Base-by-base conservation (phyloP, 2,329 filamentous ascomycete genomes). In the Aspergillus luchuensis region DNA sequence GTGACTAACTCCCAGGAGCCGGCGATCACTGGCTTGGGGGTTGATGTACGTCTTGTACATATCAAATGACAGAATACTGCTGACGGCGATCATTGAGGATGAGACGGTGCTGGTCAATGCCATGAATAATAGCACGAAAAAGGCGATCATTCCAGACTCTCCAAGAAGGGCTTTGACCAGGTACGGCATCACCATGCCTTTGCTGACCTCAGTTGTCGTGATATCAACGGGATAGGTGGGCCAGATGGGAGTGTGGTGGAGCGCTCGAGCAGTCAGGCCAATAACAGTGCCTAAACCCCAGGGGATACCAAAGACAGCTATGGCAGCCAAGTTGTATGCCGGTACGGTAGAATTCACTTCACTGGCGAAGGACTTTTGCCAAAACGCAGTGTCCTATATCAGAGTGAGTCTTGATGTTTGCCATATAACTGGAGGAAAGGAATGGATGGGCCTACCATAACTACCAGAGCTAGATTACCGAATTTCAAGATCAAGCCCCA, bases 41-140 rank as follows among this genome's bases (percentile, higher is more conserved):
- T 83, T 79, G 71, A 83, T 73, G 61, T 84, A 84, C 4, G 79
- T 82, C 52, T 79, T 77, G 69, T 80, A 84, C n/a, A 83, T 66
- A 61, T 84, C 81, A 53, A 81, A 78, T 5, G 80, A 81, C 7
- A 83, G 69, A 47, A 84, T 83, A 58, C 78, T 80, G 70, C 78
- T 80, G 21, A 83, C 81, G 1, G 81, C 81, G 51, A 84, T 83
- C 74, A 82, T 79, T 4, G 77, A 80, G 0, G 81, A 81, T 0
- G 80, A 82, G 0, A 82, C 75, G 0, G 80, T 83, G 55, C 78
- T 80, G 0, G 82, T 84, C 25, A 83, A 66, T 4, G 81, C 80
- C 81, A 84, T 84, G 69, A 83, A 84, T 1, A 83, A 69, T 7
- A 83, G 71, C 0, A 84, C 74, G 15, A 84, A 77, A 51, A 81